Evolutionary conservation across 2,329 filamentous ascomycete species (phyloP).

Genomic region (Polychaeton citri): DNA sequence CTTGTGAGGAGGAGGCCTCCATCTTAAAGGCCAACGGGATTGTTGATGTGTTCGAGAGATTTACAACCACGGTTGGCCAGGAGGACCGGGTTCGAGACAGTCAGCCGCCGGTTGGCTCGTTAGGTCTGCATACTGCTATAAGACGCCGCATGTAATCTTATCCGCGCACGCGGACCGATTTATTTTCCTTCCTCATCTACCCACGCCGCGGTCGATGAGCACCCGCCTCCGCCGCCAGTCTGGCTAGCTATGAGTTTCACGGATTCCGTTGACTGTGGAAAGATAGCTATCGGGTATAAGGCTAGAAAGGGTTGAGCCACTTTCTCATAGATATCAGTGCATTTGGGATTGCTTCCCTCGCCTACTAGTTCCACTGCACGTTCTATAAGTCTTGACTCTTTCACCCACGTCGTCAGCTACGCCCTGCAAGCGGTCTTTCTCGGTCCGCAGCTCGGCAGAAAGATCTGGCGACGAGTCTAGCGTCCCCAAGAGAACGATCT

Average conservation of each 20-base stretch:
- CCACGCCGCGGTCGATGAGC: background rate
- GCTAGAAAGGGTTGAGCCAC: background rate
- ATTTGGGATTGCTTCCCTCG: background rate
- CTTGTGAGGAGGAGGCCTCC: background rate
- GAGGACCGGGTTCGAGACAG: background rate
- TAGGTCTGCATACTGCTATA: background rate
- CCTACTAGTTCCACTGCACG: background rate
- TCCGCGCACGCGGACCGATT: background rate
- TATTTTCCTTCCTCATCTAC: background rate
- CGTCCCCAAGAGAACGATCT: background rate
- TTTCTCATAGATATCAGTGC: background rate
- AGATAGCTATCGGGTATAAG: background rate
- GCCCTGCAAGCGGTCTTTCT: background rate
- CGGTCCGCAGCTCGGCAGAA: background rate
- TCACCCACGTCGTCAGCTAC: background rate
- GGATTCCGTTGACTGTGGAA: background rate
- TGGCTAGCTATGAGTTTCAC: background rate
- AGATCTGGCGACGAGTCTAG: background rate
- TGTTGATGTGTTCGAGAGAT: no score
- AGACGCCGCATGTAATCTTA: background rate
- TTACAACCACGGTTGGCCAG: background rate
- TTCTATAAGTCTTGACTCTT: background rate
- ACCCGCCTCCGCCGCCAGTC: background rate
- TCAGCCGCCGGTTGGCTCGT: background rate
- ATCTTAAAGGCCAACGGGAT: background rate